Evolutionary conservation across 768 basidiomycete genomes (phyloP), one percentile per base, ranked within the genome.

Genomic region (Cantharellus anzutake): DNA sequence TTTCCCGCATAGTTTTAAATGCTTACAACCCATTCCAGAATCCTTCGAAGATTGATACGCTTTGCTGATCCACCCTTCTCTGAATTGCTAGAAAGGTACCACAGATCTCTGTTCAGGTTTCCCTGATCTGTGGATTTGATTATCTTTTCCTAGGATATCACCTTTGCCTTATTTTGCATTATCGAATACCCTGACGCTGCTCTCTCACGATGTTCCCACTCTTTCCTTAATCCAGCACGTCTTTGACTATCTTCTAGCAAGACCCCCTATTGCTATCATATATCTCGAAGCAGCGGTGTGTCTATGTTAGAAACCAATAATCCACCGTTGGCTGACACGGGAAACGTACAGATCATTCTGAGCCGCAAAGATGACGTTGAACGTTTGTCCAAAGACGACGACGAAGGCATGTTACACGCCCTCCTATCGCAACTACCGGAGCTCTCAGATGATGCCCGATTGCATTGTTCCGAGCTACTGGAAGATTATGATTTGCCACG

Each of bases 141-240:
- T 2, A 14, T 35, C 52, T 55, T 55, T 14, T 35, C 52, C 52
- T 55, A 88, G 84, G 58, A 78, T 76, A 37, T 79, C 86, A 0
- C 86, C 86, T 0, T 74, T 93, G 1, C 92, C 92, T 0, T 94
- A 90, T 67, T 88, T 84, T 67, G 87, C 91, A 0, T 77, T 97
- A 16, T 87, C 90, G 3, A 87, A 91, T 71, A 79, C 96, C 40
- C 74, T 97, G 41, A 94, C 91, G 0, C 77, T 94, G 39, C 91
- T 97, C 72, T 82, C 92, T 5, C 92, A 97, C 68, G 91, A 96
- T 65, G 77, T 91, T 60, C 88, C 92, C 4, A 86, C 86, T 2
- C 76, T 94, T n/a, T 78, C 84, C 3, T 80, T 92, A 42, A 85
- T 91, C 37, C 91, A 94, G 67, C 84, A 91, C 63, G 80, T 91